These are phyloP conservation scores for Prunus salicina DNA, from an alignment of 306 rosid genomes.

Conservation along the genomic window DNA sequence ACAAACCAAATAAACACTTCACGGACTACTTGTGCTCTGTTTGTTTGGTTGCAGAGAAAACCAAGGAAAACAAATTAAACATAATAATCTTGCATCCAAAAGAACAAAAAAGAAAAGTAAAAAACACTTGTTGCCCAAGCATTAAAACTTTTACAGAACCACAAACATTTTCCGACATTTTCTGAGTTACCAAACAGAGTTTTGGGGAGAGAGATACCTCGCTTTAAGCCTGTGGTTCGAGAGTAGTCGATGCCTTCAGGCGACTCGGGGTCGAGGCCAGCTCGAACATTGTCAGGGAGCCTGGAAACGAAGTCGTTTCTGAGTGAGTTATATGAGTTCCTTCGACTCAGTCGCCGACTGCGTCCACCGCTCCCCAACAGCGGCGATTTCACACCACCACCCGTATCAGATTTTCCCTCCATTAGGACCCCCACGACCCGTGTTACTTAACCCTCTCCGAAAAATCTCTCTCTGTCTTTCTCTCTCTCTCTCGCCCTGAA, in stretches of 20 bases:
- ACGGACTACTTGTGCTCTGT: background rate
- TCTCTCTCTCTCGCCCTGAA: background rate
- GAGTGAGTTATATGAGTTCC: conserved; percentile 41
- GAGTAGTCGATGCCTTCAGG: conserved; percentile 28
- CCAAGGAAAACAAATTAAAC: background rate
- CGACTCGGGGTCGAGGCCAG: conserved; percentile 32
- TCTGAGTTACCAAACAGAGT: background rate
- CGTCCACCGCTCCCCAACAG: conserved; percentile 20
- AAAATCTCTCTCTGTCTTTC: background rate
- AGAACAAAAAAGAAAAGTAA: background rate
- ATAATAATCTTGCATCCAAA: background rate
- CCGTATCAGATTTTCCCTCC: conserved; percentile 25
- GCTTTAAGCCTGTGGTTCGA: conserved; percentile 20
- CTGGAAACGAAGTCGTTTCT: conserved; percentile 36
- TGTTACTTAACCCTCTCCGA: background rate
- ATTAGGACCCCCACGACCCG: conserved; percentile 6
- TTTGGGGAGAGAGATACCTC: conserved; percentile 25
- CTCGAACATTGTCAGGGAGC: conserved; percentile 36
- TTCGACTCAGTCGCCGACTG: conserved; percentile 29
- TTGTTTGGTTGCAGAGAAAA: conserved; percentile 8
- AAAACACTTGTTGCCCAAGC: background rate
- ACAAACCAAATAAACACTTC: background rate
- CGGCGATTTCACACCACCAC: conserved; percentile 19
- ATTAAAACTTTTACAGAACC: background rate
- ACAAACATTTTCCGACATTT: background rate